These are phyloP conservation scores for Suillus americanus DNA, from an alignment of 768 basidiomycete species.

Conservation along the genomic window DNA sequence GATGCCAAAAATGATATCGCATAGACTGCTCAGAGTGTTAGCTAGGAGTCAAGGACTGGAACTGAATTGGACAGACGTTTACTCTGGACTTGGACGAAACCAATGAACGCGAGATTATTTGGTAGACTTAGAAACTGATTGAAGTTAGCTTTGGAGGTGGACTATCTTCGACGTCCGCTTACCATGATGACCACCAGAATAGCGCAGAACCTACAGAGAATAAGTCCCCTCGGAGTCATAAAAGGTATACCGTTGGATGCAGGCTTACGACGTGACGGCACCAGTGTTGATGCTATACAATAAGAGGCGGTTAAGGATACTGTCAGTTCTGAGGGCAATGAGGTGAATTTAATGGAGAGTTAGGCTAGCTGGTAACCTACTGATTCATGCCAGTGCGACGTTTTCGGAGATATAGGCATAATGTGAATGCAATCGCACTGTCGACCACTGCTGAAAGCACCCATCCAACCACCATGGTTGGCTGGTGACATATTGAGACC, in stretches of 20 bases:
- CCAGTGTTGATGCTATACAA: conserved; percentile 21
- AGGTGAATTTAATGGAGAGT: background rate
- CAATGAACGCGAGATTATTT: conserved; percentile 5
- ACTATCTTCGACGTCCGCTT: background rate
- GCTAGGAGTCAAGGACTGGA: background rate
- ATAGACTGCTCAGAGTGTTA: conserved; percentile 10
- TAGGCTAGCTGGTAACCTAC: background rate
- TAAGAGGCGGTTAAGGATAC: conserved; percentile 15
- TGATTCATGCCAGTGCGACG: conserved; percentile 13
- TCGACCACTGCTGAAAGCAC: background rate
- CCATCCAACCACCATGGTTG: conserved; percentile 16
- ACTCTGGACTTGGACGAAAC: conserved; percentile 17
- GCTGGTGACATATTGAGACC: conserved; percentile 3
- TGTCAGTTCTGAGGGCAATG: conserved; percentile 12
- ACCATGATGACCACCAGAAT: conserved; percentile 13
- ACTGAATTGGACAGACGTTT: conserved; percentile 10
- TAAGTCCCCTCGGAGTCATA: background rate
- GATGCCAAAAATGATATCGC: conserved; percentile 19
- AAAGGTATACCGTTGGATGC: background rate
- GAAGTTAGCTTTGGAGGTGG: background rate
- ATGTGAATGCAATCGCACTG: background rate
- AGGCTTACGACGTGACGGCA: conserved; percentile 14
- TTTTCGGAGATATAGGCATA: conserved; percentile 7
- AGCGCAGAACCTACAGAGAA: conserved; percentile 8
- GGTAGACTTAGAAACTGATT: conserved; percentile 11